Conservation (phyloP, 2,329 filamentous ascomycete genomes). For the Blastomyces parvus region DNA sequence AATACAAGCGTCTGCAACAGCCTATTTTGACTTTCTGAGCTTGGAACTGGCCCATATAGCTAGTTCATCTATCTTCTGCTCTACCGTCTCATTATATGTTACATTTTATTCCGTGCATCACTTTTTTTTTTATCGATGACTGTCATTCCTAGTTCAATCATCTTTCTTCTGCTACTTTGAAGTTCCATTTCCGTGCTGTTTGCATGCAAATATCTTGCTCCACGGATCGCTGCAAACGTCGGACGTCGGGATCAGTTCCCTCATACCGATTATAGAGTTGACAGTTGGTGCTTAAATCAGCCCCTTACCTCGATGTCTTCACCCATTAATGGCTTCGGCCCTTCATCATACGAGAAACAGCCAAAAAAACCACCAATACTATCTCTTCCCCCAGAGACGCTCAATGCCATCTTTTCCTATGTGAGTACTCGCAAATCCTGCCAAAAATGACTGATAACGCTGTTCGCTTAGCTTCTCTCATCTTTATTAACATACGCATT, state of each 20-base stretch:
- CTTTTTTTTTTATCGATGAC: background rate
- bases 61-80: background rate
- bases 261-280: background rate
- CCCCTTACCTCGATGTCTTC: background rate
- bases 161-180: background rate
- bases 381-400: slow-evolving; percentile 25
- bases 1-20: background rate
- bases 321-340: slow-evolving; percentile 1
- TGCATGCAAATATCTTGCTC: background rate
- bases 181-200: background rate
- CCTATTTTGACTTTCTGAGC: background rate
- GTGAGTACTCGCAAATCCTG: slow-evolving; percentile 18
- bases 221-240: background rate
- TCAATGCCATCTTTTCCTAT: slow-evolving; percentile 24
- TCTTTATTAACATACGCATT: background rate
- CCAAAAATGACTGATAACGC: background rate
- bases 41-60: background rate
- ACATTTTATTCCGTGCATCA: background rate
- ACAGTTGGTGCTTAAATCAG: background rate
- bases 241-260: background rate
- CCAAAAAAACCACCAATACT: slow-evolving; percentile 13
- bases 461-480: background rate
- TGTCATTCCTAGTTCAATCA: background rate
- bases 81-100: background rate
- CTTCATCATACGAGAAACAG: background rate